Evolutionary conservation across 257 asterid genomes (phyloP).

Genomic region (Forsythia viridissima): DNA sequence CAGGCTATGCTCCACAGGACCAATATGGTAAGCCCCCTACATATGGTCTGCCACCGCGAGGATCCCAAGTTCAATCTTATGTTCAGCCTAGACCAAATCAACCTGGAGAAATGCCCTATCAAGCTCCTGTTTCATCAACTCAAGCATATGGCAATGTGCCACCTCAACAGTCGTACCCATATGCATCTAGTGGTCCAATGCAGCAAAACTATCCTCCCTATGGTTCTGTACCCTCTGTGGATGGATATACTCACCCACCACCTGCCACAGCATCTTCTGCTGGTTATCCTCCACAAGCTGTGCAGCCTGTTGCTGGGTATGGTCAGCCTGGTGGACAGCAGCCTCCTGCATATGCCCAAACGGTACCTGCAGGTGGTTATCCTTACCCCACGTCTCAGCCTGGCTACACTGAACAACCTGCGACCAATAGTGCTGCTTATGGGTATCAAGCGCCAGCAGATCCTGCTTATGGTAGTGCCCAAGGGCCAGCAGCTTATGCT

Average conservation of each 20-base stretch:
- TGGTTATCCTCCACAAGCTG: slow-evolving; percentile 67
- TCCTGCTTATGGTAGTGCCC: slow-evolving; percentile 52
- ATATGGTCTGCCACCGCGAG: slow-evolving; percentile 69
- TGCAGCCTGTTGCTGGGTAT: slow-evolving; percentile 67
- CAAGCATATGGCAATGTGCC: slow-evolving; percentile 67
- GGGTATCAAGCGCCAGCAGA: slow-evolving; percentile 79
- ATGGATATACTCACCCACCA: slow-evolving; percentile 61
- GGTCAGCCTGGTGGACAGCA: slow-evolving; percentile 66
- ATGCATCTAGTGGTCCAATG: slow-evolving; percentile 58
- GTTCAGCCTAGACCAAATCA: slow-evolving; percentile 77
- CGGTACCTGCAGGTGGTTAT: slow-evolving; percentile 58
- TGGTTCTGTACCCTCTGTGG: slow-evolving; percentile 55
- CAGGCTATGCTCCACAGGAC: slow-evolving; percentile 71
- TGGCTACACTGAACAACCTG: slow-evolving; percentile 72
- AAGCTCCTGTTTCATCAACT: slow-evolving; percentile 55
- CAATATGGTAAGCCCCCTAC: slow-evolving; percentile 76
- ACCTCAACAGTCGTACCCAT: slow-evolving; percentile 75
- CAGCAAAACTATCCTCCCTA: slow-evolving; percentile 72
- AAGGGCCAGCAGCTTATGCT: slow-evolving; percentile 19
- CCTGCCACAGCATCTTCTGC: slow-evolving; percentile 55
- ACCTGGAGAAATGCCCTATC: slow-evolving; percentile 73
- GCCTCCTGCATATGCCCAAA: slow-evolving; percentile 59
- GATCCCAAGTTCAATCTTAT: slow-evolving; percentile 67
- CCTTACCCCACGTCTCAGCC: slow-evolving; percentile 73
- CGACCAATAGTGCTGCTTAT: slow-evolving; percentile 49